phyloP scores from a whole-genome alignment of 2,329 filamentous ascomycete species.

The Colletotrichum camelliae region DNA sequence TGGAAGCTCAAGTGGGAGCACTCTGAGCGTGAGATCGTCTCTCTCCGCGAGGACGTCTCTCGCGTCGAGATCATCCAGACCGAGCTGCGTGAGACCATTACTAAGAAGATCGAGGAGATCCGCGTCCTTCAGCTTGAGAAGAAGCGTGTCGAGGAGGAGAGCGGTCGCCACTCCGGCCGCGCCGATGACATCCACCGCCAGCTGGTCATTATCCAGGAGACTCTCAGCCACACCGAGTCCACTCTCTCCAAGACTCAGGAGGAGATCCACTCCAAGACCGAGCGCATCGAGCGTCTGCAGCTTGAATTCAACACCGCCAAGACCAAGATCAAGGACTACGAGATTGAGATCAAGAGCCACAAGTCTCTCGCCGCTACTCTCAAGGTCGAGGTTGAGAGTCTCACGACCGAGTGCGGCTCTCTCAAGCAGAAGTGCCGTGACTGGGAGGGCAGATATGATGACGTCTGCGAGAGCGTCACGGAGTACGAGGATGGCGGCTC shows the following conservation, averaged over 20 bases:
- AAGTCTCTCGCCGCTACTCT: background rate
- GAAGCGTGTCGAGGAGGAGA: constrained; percentile 14
- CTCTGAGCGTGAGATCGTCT: background rate
- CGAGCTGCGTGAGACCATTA: constrained; percentile 1
- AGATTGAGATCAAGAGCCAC: background rate
- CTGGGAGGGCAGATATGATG: constrained; percentile 9
- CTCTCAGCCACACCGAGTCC: background rate
- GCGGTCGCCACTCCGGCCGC: background rate
- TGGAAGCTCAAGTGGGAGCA: constrained; percentile 18
- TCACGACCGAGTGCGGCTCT: background rate
- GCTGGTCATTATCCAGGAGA: background rate
- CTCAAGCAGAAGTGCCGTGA: constrained; percentile 11
- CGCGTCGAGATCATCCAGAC: background rate
- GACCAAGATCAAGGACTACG: background rate
- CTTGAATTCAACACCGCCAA: background rate
- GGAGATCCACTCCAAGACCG: background rate
- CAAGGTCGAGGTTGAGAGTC: constrained; percentile 1
- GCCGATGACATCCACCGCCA: constrained; percentile 11
- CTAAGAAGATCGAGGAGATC: constrained; percentile 4
- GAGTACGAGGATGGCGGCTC: constrained; percentile 16
- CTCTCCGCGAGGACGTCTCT: constrained; percentile 6
- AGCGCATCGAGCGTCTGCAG: constrained; percentile 4
- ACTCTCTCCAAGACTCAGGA: constrained; percentile 2
- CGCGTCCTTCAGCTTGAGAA: constrained; percentile 3
- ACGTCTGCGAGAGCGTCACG: constrained; percentile 14